Conservation (phyloP, 1,284 basidiomycete genomes). For the Sphagnurus paluster region DNA sequence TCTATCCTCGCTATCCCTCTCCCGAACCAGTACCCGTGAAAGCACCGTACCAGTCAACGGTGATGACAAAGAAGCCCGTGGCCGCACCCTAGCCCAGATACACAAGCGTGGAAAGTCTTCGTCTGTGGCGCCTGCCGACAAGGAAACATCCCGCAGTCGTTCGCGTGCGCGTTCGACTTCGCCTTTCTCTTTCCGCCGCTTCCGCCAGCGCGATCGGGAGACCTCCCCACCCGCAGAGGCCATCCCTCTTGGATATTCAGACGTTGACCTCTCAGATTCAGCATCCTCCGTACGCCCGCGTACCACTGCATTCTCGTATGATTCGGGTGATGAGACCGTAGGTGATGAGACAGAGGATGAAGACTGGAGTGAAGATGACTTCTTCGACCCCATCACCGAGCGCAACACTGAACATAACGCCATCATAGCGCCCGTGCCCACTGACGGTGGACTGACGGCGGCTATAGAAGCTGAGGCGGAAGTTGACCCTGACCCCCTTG, state of each 20-base stretch:
- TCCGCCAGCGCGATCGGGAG: slow-evolving; percentile 52
- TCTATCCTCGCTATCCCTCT: slow-evolving; percentile 58
- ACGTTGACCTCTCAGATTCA: slow-evolving; percentile 56
- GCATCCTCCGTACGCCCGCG: slow-evolving; percentile 46
- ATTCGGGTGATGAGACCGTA: slow-evolving; percentile 55
- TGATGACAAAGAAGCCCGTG: slow-evolving; percentile 50
- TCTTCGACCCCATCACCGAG: slow-evolving; percentile 74
- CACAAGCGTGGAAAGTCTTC: slow-evolving; percentile 49
- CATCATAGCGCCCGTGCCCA: slow-evolving; percentile 48
- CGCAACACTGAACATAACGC: slow-evolving; percentile 76
- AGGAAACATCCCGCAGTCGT: slow-evolving; percentile 35
- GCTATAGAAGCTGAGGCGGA: slow-evolving; percentile 33
- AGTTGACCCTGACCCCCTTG: slow-evolving; percentile 73
- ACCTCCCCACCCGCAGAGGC: slow-evolving; percentile 71
- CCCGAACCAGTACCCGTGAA: slow-evolving; percentile 48
- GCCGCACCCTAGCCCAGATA: slow-evolving; percentile 47
- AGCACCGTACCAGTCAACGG: slow-evolving; percentile 23
- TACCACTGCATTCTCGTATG: slow-evolving; percentile 52
- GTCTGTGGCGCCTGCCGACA: slow-evolving; percentile 38
- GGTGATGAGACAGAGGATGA: slow-evolving; percentile 50
- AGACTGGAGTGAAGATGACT: slow-evolving; percentile 54
- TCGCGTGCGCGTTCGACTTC: slow-evolving; percentile 69
- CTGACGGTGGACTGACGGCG: slow-evolving; percentile 18
- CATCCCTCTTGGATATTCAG: slow-evolving; percentile 68
- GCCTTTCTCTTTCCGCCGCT: slow-evolving; percentile 65